Conservation (phyloP, 768 basidiomycete genomes). For the Lyophyllum atratum region DNA sequence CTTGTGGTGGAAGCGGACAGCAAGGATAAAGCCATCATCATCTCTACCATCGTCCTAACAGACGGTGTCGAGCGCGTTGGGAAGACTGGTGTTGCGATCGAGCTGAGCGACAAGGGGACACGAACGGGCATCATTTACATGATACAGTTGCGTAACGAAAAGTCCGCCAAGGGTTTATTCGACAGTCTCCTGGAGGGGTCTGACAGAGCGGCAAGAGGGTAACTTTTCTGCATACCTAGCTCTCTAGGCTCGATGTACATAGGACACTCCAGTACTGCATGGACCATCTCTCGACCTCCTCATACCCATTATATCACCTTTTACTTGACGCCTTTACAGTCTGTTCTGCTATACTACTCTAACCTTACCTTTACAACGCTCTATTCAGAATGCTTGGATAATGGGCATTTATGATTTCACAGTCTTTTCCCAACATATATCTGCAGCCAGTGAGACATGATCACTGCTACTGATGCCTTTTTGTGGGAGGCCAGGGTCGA, state of each 20-base stretch:
- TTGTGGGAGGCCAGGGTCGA: constrained; percentile 78
- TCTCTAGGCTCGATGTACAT: constrained; percentile 13
- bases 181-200: constrained; percentile 86
- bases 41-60: constrained; percentile 93
- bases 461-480: constrained; percentile 82
- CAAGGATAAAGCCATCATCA: constrained; percentile 74
- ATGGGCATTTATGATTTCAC: constrained; percentile 14
- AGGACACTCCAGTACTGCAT: constrained; percentile 1
- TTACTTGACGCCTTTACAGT: constrained; percentile 17
- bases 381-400: constrained; percentile 16
- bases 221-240: constrained; percentile 7
- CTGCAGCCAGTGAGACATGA: constrained; percentile 78
- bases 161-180: constrained; percentile 81
- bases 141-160: constrained; percentile 93
- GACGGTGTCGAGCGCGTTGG: constrained; percentile 99
- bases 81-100: constrained; percentile 96
- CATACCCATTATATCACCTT: constrained; percentile 7
- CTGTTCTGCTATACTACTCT: constrained; percentile 9
- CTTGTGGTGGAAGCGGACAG: constrained; percentile 90
- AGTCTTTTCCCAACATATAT: constrained; percentile 42
- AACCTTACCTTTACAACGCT: constrained; percentile 9
- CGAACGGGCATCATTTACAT: constrained; percentile 96
- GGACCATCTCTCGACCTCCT: constrained; percentile 13
- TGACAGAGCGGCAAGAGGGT: constrained; percentile 48
- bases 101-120: constrained; percentile 88